A percentile compares a stretch with the other conserved stretches of the same genome.
Conservation (phyloP, 305 asterid genomes). For the Fraxinus platypoda region DNA sequence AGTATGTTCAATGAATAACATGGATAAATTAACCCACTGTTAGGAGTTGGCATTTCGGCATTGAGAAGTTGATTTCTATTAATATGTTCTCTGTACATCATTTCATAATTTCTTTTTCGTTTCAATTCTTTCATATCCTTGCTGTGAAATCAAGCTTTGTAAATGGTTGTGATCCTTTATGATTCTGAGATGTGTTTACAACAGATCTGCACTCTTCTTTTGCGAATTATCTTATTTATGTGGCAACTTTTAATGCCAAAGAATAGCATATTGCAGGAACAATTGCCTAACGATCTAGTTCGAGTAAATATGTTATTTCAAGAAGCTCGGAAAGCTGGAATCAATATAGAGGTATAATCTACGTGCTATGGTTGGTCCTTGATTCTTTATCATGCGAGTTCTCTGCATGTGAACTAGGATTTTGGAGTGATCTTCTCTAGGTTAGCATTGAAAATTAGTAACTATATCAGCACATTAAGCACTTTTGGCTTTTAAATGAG, state of each 20-base stretch:
- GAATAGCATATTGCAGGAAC: conserved; percentile 58
- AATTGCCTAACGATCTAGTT: conserved; percentile 70
- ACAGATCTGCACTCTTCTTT: not conserved
- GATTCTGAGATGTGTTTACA: not conserved
- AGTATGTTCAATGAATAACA: not conserved
- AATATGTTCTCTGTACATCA: not conserved
- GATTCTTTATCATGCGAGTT: not conserved
- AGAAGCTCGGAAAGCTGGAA: conserved; percentile 88
- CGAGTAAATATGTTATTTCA: conserved; percentile 82
- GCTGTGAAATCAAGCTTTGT: conserved; percentile 7
- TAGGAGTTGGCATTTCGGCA: conserved; percentile 4
- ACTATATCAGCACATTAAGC: not conserved
- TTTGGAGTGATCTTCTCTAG: not conserved
- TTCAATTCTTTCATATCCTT: not conserved
- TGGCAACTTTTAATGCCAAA: conserved; percentile 22
- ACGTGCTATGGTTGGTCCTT: not conserved
- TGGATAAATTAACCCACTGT: not conserved
- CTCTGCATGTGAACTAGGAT: not conserved
- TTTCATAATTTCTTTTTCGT: not conserved
- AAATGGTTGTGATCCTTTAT: not conserved
- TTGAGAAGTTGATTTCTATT: not conserved
- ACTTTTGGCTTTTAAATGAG: not conserved
- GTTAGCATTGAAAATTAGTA: not conserved
- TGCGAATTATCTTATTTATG: conserved; percentile 5
- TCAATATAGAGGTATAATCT: conserved; percentile 67